Evolutionary conservation across 2,329 filamentous ascomycete species (phyloP), one percentile per base, ranked within the genome.

Genomic region (Tolypocladium nubicola): DNA sequence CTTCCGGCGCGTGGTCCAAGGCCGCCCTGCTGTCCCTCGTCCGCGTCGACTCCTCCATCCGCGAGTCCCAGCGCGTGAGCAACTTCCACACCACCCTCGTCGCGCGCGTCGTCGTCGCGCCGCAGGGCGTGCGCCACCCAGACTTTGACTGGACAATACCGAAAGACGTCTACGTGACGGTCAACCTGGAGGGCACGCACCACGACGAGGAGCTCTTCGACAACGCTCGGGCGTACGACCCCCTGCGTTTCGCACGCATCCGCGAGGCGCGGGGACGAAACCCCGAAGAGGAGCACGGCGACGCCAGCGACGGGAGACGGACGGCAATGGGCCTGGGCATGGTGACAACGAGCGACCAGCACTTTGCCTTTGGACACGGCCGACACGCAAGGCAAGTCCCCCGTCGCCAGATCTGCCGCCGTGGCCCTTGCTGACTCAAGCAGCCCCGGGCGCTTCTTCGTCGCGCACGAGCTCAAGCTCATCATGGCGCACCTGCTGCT

Each of bases 351-450:
- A 78, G 76, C 40, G 70, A 77, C 41, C 65, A 69, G 9, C 77
- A 81, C 61, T 64, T 84, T 23, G 71, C 77, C 0, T 85, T 85
- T 66, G 81, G 82, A 0, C 79, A 83, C 59, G 82, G 82, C 9
- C 71, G 77, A 60, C 80, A 84, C 64, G 79, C 76, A 2, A 79
- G 68, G 68, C 70, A 45, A 63, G 67, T 60, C 38, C 53, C 66
- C 60, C 6, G 2, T 26, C 23, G 3, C 0, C 13, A 11, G 10
- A 8, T 33, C 23, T 11, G 30, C 7, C 13, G 21, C n/a, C 26
- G 7, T n/a, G 26, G 45, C 26, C 10, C 30, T 35, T 30, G 47
- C 47, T 50, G n/a, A 50, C 5, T 21, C 10, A 9, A 50, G 21
- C 47, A 70, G 80, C 52, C 77, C 79, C 0, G 81, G 81, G 0